Evolutionary conservation across 169 alveolate genomes (phyloP), one percentile per base, ranked within the genome.

Genomic region (Amoebophrya sp.): DNA sequence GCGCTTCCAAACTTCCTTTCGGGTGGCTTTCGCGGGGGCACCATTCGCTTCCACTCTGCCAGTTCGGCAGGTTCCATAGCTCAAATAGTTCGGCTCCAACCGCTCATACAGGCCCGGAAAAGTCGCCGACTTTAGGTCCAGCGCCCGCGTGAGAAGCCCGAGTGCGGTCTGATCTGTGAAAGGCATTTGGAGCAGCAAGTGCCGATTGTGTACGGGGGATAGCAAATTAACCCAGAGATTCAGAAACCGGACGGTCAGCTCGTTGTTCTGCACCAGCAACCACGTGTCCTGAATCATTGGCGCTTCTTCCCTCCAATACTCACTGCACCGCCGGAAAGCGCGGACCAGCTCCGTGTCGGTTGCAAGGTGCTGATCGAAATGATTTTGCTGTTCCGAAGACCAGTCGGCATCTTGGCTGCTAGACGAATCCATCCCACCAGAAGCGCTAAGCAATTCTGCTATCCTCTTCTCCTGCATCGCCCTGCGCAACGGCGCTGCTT

Each of bases 121-220:
- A 66, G 35, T 12, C 39, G 38, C 83, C 83, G 83, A 66, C 35
- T 66, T 66, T 25, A 66, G 32, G 32, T 66, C 83, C 35, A 66
- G 83, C 83, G 83, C 83, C 29, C 83, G 83, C 32, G 18, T 25
- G 29, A 66, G 83, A 2, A 66, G 83, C 35, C 83, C 83, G 35
- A 66, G 83, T 25, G 83, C 83, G 32, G 83, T 66, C 83, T 66
- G 83, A 25, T 66, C 83, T 25, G 83, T 66, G 83, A 66, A 66
- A 25, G 83, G 83, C 83, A 66, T 66, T 25, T 66, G 83, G 12
- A 66, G 83, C 7, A 66, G 83, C 83, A 66, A 12, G 1, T 66
- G 1, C 10, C 83, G 83, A 25, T 66, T n/a, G 2, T 25, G 12
- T n/a, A n/a, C n/a, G n/a, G n/a, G n/a, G n/a, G n/a, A n/a, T 1